Evolutionary conservation across 495 filamentous ascomycete species (phyloP).

Genomic region (Hyaloscypha finlandica): DNA sequence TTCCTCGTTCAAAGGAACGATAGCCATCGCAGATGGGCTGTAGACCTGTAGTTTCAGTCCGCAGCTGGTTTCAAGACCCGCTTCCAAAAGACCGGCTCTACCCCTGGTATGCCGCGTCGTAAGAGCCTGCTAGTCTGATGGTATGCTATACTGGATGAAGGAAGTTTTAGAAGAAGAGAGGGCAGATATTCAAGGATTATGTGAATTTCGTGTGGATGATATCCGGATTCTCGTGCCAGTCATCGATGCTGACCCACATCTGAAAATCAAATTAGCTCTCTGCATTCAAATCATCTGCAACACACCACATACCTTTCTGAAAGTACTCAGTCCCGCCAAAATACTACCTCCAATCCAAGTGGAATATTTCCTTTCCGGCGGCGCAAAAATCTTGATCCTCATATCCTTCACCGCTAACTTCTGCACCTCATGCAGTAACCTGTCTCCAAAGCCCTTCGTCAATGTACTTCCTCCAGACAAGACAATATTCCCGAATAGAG

Average conservation of each 20-base stretch:
- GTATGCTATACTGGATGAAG: background rate
- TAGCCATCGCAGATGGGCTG: background rate
- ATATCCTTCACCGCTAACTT: constrained; percentile 94
- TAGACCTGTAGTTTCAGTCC: too few relatives aligned
- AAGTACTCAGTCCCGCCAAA: constrained; percentile 93
- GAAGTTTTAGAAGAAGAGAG: background rate
- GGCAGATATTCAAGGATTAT: constrained; percentile 38
- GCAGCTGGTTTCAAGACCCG: background rate
- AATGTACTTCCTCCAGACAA: constrained; percentile 93
- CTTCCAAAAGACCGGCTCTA: background rate
- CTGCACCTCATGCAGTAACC: constrained; percentile 89
- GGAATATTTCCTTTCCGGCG: constrained; percentile 95
- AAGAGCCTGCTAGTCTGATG: background rate
- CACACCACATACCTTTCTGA: constrained; percentile 76
- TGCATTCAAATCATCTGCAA: background rate
- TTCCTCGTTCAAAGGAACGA: background rate
- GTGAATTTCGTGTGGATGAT: constrained; percentile 98
- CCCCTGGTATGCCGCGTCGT: background rate
- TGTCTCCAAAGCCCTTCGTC: constrained; percentile 87
- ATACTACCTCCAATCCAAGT: constrained; percentile 99
- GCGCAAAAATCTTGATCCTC: constrained; percentile 98
- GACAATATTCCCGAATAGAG: constrained; percentile 94
- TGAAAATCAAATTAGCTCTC: constrained; percentile 36
- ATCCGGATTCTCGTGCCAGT: constrained; percentile 99
- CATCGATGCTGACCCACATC: constrained; percentile 99